Conservation (phyloP, 2,329 filamentous ascomycete genomes). For the Thelonectria olida region DNA sequence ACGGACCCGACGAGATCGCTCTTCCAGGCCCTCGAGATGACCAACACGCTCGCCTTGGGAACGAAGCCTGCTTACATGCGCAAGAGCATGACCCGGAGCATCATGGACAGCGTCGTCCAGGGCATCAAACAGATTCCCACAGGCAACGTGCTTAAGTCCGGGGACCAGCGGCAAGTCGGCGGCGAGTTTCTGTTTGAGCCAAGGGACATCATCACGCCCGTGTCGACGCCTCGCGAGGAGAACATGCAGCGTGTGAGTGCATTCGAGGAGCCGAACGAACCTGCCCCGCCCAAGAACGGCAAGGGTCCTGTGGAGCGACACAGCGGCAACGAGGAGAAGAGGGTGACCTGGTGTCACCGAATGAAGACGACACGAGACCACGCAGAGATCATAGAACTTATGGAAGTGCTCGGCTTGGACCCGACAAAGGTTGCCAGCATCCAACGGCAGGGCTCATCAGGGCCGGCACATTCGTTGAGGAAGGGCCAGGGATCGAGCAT, state of each 20-base stretch:
- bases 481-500: constrained; percentile 65
- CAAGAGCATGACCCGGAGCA: constrained; percentile 60
- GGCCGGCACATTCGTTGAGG: constrained; percentile 49
- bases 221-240: constrained; percentile 54
- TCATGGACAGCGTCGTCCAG: constrained; percentile 65
- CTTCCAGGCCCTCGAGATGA: constrained; percentile 75
- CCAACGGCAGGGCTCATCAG: constrained; percentile 23
- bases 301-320: constrained; percentile 35
- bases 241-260: constrained; percentile 32
- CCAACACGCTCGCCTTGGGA: constrained; percentile 69
- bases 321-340: constrained; percentile 60
- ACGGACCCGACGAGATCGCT: constrained; percentile 75
- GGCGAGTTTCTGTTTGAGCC: constrained; percentile 83
- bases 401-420: constrained; percentile 68
- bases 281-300: background rate
- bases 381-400: constrained; percentile 73
- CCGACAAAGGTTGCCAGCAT: constrained; percentile 35
- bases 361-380: constrained; percentile 85
- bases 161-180: constrained; percentile 74
- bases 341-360: constrained; percentile 80
- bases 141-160: constrained; percentile 69
- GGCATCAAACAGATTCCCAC: constrained; percentile 65
- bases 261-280: constrained; percentile 29
- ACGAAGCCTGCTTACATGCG: constrained; percentile 70
- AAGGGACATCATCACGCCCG: constrained; percentile 52